Evolutionary conservation across 768 basidiomycete genomes (phyloP).

Genomic region (Atractiella rhizophila): DNA sequence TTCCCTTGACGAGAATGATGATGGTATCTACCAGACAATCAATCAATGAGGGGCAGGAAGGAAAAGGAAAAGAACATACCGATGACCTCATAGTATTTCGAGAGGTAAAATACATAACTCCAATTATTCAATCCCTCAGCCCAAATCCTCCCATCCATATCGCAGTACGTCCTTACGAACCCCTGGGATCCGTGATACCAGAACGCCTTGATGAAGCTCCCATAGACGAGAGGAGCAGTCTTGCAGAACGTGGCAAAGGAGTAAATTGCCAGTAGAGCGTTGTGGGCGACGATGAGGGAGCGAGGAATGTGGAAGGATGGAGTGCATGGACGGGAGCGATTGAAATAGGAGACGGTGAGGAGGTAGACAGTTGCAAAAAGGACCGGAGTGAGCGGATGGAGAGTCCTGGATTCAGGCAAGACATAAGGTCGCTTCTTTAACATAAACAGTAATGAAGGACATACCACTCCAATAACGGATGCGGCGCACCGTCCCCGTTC

Average conservation of each 20-base stretch:
- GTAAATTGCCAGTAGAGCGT: constrained; percentile 15
- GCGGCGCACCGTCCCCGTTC: no score
- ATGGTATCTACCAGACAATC: constrained; percentile 16
- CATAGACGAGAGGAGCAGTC: background rate
- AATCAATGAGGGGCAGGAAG: no score
- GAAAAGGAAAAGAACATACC: no score
- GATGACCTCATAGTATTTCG: constrained; percentile 13
- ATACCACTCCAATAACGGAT: no score
- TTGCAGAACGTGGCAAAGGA: constrained; percentile 15
- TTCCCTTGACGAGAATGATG: constrained; percentile 18
- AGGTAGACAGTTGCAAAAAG: constrained; percentile 14
- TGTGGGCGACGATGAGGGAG: constrained; percentile 14
- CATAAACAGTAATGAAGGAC: no score
- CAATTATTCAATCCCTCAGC: constrained; percentile 8
- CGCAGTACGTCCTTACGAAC: background rate
- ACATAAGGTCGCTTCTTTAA: no score
- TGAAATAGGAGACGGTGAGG: constrained; percentile 9
- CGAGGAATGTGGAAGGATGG: constrained; percentile 12
- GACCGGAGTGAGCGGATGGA: no score
- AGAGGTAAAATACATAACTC: constrained; percentile 12
- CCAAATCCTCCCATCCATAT: constrained; percentile 5
- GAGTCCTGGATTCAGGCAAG: no score
- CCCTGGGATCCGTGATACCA: background rate
- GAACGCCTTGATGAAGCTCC: constrained; percentile 3
- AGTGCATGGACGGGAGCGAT: constrained; percentile 7